A percentile compares a stretch with the other conserved stretches of the same genome.
phyloP scores from a whole-genome alignment of 768 basidiomycete genomes.

The Leccinum sublutescens region DNA sequence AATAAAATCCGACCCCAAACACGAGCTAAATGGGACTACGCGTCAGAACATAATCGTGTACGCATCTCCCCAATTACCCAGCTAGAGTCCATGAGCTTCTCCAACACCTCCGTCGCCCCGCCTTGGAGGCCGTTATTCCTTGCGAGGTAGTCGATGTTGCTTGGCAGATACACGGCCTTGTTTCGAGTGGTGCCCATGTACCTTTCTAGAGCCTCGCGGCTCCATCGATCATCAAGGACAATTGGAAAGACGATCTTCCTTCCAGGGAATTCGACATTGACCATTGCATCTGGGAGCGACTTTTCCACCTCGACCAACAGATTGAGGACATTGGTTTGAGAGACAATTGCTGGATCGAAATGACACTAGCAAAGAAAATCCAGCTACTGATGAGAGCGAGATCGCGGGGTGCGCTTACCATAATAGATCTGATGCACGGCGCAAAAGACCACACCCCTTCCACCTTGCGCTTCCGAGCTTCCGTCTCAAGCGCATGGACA shows the following conservation, averaged over 20 bases:
- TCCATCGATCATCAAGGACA: constrained; percentile 40
- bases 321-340: constrained; percentile 48
- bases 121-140: constrained; percentile 55
- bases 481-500: constrained; percentile 53
- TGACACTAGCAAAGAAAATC: constrained; percentile 37
- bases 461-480: constrained; percentile 32
- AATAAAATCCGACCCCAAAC: constrained; percentile 61
- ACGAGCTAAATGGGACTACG: constrained; percentile 45
- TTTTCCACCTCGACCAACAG: constrained; percentile 39
- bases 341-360: constrained; percentile 43
- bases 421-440: constrained; percentile 56
- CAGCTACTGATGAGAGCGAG: not conserved
- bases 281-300: constrained; percentile 39
- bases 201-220: constrained; percentile 49
- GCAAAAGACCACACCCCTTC: constrained; percentile 42
- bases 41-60: not conserved
- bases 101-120: constrained; percentile 42
- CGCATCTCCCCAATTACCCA: constrained; percentile 38
- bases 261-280: constrained; percentile 45
- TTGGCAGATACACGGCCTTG: constrained; percentile 64
- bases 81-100: constrained; percentile 46
- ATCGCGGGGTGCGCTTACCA: constrained; percentile 37
- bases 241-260: constrained; percentile 61
- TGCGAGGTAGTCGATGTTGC: constrained; percentile 66
- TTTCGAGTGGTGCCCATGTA: constrained; percentile 57